Evolutionary conservation across 805 yeast genomes (phyloP), one percentile per base, ranked within the genome.

Genomic region (Cyberlindnera veronae): DNA sequence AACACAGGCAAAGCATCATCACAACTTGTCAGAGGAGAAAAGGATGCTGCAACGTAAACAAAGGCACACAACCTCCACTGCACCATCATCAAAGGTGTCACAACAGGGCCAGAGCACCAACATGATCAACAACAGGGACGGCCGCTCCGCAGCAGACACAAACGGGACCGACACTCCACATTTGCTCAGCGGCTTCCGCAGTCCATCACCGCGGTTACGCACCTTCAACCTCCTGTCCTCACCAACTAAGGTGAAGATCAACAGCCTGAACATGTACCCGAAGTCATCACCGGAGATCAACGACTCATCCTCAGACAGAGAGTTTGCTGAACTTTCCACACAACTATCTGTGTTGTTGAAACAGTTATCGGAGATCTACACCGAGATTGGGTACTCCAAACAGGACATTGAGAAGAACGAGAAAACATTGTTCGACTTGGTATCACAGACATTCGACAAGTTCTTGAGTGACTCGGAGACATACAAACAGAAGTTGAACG

Each of bases 341-440:
- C 50, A 50, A 22, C 44, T 55, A 2, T 32, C 53, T 5, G 38
- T 22, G 6, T 44, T 54, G 8, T 46, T 68, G 27, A 59, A 58
- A 15, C 70, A 72, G 37, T 55, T 78, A n/a, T 67, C 71, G 36
- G 51, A 53, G 5, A 67, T 76, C 9, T 77, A 77, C 53, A 63
- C 64, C 34, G 71, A 68, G 42, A 78, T 79, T 29, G 85, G 85
- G 1, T 77, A 73, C 51, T 67, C 80, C 1, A 55, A 66, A n/a
- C 51, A 57, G 8, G 81, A 77, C 41, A 71, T 76, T 3, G 53
- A 69, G 12, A 59, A 58, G 27, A 78, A 76, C 48, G 78, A 76
- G 48, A 58, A 69, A 24, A 65, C 67, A 32, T 69, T 79, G 12
- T 77, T 78, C 48, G 67, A 61, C 13, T 67, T 67, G 5, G 63